phyloP scores from a whole-genome alignment of 495 filamentous ascomycete genomes.

The Penicillium herquei region DNA sequence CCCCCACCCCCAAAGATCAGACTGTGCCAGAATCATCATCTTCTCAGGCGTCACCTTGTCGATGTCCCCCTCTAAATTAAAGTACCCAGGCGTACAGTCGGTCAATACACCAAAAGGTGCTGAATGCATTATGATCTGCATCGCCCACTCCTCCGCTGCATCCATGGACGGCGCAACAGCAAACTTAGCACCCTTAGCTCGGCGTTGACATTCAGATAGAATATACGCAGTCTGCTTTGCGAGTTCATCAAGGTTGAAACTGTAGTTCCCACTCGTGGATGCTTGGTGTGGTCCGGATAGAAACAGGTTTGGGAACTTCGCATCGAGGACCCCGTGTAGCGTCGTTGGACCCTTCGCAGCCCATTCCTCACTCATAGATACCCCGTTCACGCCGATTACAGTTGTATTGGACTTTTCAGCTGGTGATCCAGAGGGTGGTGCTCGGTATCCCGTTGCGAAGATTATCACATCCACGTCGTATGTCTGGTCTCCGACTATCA shows the following conservation, averaged over 20 bases:
- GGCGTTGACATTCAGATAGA: constrained; percentile 24
- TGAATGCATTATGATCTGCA: neutral
- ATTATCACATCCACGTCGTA: constrained; percentile 41
- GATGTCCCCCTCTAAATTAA: constrained; percentile 2
- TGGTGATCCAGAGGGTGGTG: constrained; percentile 33
- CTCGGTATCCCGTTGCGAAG: constrained; percentile 29
- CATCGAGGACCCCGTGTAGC: constrained; percentile 44
- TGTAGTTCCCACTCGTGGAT: constrained; percentile 35
- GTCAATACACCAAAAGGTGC: neutral
- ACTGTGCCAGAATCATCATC: neutral
- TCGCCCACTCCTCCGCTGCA: constrained; percentile 45
- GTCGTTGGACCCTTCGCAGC: constrained; percentile 24
- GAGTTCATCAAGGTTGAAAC: constrained; percentile 36
- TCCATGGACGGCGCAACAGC: constrained; percentile 38
- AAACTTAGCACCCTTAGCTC: constrained; percentile 7
- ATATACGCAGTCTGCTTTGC: constrained; percentile 44
- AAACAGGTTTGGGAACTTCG: constrained; percentile 56
- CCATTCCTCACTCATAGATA: constrained; percentile 47
- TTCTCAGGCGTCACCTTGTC: neutral
- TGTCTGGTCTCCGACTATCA: constrained; percentile 26
- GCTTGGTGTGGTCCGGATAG: constrained; percentile 41
- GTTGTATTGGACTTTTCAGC: constrained; percentile 39
- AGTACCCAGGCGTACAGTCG: constrained; percentile 1
- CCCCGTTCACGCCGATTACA: constrained; percentile 40
- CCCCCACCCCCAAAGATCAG: neutral